Evolutionary conservation across 1,284 basidiomycete species (phyloP).

Genomic region (Flammula alnicola): DNA sequence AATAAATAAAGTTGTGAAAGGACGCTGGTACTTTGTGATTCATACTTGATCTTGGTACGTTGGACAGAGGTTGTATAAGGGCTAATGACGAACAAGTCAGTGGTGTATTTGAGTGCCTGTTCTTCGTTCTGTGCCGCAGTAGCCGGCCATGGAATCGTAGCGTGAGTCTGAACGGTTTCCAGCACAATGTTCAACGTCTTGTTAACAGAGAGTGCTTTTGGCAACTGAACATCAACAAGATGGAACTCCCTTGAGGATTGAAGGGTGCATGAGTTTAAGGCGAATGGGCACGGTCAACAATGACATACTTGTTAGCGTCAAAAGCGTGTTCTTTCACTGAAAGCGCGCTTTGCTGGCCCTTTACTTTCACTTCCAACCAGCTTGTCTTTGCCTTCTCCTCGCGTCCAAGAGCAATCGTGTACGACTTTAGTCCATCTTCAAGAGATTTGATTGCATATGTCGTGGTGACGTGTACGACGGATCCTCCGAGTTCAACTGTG

Average conservation of each 20-base stretch:
- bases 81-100: conserved; percentile 79
- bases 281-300: conserved; percentile 5
- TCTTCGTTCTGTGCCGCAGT: conserved; percentile 78
- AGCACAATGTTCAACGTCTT: conserved; percentile 76
- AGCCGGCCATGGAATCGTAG: conserved; percentile 76
- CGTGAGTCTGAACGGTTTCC: conserved; percentile 77
- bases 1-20: conserved; percentile 14
- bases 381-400: conserved; percentile 71
- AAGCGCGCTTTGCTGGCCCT: conserved; percentile 68
- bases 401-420: conserved; percentile 72
- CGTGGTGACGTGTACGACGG: conserved; percentile 84
- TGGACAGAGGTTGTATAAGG: conserved; percentile 84
- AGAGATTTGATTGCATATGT: conserved; percentile 84
- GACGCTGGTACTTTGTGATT: conserved; percentile 14
- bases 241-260: conserved; percentile 41
- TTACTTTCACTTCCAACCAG: conserved; percentile 80
- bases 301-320: conserved; percentile 54
- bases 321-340: conserved; percentile 54
- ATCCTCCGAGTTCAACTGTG: conserved; percentile 86
- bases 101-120: conserved; percentile 80
- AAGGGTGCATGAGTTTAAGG: conserved; percentile 9
- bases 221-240: conserved; percentile 51
- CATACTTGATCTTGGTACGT: conserved; percentile 84
- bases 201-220: conserved; percentile 44
- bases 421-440: conserved; percentile 62